Evolutionary conservation across 1,139 yeast genomes (phyloP).

Genomic region (Pichia sp.): DNA sequence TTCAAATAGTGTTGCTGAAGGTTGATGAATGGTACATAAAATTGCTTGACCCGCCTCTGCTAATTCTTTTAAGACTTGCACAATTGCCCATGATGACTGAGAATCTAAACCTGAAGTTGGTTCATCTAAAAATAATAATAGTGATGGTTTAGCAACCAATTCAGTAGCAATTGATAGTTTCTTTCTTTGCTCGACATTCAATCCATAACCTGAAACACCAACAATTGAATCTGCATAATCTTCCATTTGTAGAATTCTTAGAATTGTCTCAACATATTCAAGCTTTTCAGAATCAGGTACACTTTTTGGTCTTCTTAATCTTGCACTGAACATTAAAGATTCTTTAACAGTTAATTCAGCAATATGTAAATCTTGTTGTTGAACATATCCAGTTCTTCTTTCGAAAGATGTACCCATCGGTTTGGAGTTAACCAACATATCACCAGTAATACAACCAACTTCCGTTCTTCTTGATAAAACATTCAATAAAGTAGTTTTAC

Average conservation of each 20-base stretch:
- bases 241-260: constrained; percentile 41
- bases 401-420: constrained; percentile 37
- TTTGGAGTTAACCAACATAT: constrained; percentile 44
- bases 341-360: constrained; percentile 45
- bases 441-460: constrained; percentile 46
- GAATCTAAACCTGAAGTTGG: constrained; percentile 49
- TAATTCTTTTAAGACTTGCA: constrained; percentile 35
- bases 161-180: constrained; percentile 44
- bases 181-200: constrained; percentile 41
- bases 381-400: constrained; percentile 50
- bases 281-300: constrained; percentile 40
- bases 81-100: constrained; percentile 45
- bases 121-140: constrained; percentile 42
- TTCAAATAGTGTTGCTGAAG: constrained; percentile 47
- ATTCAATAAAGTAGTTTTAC: constrained; percentile 56
- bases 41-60: constrained; percentile 45
- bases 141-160: constrained; percentile 43
- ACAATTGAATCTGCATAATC: constrained; percentile 50
- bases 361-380: constrained; percentile 50
- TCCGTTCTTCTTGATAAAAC: constrained; percentile 47
- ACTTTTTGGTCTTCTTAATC: constrained; percentile 40
- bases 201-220: constrained; percentile 46
- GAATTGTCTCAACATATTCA: constrained; percentile 43
- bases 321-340: constrained; percentile 45
- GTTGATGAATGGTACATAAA: constrained; percentile 51